These are phyloP conservation scores for Quercus glauca DNA, from an alignment of 306 rosid species.

Conservation along the genomic window DNA sequence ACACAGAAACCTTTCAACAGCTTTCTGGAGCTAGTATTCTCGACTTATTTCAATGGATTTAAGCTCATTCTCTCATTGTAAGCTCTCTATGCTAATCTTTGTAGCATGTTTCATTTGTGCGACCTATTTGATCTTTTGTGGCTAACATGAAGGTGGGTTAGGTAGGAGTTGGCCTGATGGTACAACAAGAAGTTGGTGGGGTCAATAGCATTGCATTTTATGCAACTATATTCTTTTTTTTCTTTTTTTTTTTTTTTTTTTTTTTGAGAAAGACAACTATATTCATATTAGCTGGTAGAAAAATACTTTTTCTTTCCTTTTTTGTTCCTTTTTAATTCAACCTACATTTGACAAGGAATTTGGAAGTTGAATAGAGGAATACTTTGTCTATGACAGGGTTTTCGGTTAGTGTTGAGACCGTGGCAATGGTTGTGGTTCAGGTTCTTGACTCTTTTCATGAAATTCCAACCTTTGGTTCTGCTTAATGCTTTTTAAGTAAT, in stretches of 20 bases:
- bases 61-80: no score
- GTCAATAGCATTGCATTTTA: conserved; percentile 70
- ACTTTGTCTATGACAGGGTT: conserved; percentile 58
- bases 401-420: conserved; percentile 63
- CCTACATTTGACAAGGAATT: neutral
- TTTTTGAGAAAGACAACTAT: no score
- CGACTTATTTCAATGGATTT: conserved; percentile 48
- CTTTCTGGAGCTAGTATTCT: conserved; percentile 52
- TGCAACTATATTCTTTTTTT: conserved; percentile 80
- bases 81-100: conserved; percentile 1
- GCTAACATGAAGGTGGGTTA: conserved; percentile 23
- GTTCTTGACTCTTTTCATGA: conserved; percentile 32
- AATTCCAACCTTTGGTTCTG: conserved; percentile 18
- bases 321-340: conserved; percentile 1
- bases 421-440: conserved; percentile 77
- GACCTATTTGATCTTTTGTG: conserved; percentile 1
- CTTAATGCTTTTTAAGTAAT: conserved; percentile 6
- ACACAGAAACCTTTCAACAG: conserved; percentile 52
- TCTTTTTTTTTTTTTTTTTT: no score
- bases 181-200: conserved; percentile 87
- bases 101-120: neutral
- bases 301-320: conserved; percentile 4
- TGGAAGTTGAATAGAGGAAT: neutral
- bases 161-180: conserved; percentile 92
- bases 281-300: conserved; percentile 75